A percentile compares a stretch with the other conserved stretches of the same genome.
Evolutionary conservation across 352 stramenopile genomes (phyloP).

Genomic region (Thalassiosira tumida): DNA sequence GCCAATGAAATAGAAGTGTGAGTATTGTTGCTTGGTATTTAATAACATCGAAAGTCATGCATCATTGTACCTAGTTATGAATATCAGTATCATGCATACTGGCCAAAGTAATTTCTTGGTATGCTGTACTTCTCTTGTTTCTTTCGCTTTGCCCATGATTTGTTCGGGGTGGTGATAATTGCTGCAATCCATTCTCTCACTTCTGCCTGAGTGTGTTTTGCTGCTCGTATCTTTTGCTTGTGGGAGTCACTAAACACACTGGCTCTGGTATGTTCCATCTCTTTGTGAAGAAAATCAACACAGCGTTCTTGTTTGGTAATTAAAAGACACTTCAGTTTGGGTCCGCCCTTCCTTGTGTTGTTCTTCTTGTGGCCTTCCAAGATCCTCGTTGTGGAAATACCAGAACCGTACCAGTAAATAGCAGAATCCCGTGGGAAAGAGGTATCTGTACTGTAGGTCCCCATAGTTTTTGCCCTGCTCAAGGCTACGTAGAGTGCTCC

Average conservation of each 20-base stretch:
- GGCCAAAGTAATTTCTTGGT: conserved; percentile 20
- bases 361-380: neutral
- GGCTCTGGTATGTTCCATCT: neutral
- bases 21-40: too few species aligned
- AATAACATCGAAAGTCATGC: too few species aligned
- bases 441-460: neutral
- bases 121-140: neutral
- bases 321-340: conserved; percentile 10
- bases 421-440: too few species aligned
- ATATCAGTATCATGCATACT: neutral
- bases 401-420: too few species aligned
- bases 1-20: too few species aligned
- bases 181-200: neutral
- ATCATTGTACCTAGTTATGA: neutral
- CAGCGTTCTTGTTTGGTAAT: conserved; percentile 3
- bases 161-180: conserved; percentile 6
- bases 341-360: neutral
- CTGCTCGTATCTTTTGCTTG: neutral
- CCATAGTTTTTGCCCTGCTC: conserved; percentile 47
- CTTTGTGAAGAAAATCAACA: neutral
- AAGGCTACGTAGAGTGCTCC: conserved; percentile 46
- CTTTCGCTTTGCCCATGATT: neutral
- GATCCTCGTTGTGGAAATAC: conserved; percentile 24
- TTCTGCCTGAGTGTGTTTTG: neutral
- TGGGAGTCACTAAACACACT: neutral